These are phyloP conservation scores for Dentipellis fragilis DNA, from an alignment of 768 basidiomycete genomes.

Conservation along the genomic window DNA sequence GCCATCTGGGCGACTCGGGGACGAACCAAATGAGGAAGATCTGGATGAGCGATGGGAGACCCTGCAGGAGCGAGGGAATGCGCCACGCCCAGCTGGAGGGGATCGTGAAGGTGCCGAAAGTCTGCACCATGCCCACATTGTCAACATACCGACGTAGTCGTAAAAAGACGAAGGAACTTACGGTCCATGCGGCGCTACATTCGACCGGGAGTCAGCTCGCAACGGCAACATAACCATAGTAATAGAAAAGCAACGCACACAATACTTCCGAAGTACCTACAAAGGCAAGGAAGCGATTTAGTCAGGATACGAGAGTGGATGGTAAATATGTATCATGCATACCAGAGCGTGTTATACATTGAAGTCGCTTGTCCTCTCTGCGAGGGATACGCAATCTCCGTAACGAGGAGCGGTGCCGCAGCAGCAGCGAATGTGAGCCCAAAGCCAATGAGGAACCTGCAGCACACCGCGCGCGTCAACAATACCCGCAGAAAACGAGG, in stretches of 20 bases:
- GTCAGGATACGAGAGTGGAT: not conserved
- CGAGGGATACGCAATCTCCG: slow-evolving; percentile 41
- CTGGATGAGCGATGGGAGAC: slow-evolving; percentile 23
- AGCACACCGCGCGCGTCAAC: not conserved
- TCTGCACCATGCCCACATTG: slow-evolving; percentile 2
- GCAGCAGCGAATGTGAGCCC: slow-evolving; percentile 29
- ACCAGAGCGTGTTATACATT: slow-evolving; percentile 36
- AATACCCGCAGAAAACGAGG: not conserved
- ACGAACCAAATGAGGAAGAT: slow-evolving; percentile 30
- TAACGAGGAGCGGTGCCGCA: slow-evolving; percentile 39
- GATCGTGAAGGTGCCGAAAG: slow-evolving; percentile 30
- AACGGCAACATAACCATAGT: too few species aligned
- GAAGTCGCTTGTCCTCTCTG: slow-evolving; percentile 37
- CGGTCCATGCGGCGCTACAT: slow-evolving; percentile 21
- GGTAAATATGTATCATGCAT: slow-evolving; percentile 1
- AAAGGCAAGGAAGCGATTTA: slow-evolving; percentile 14
- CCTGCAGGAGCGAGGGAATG: slow-evolving; percentile 30
- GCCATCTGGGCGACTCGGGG: slow-evolving; percentile 29
- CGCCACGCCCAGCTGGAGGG: slow-evolving; percentile 32
- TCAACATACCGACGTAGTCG: not conserved
- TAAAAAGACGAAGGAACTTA: not conserved
- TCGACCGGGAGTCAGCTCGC: not conserved
- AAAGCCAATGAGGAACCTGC: slow-evolving; percentile 31
- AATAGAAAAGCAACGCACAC: slow-evolving; percentile 16
- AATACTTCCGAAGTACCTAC: slow-evolving; percentile 23